These are phyloP conservation scores for Vararia minispora DNA, from an alignment of 768 basidiomycete genomes.

Conservation along the genomic window DNA sequence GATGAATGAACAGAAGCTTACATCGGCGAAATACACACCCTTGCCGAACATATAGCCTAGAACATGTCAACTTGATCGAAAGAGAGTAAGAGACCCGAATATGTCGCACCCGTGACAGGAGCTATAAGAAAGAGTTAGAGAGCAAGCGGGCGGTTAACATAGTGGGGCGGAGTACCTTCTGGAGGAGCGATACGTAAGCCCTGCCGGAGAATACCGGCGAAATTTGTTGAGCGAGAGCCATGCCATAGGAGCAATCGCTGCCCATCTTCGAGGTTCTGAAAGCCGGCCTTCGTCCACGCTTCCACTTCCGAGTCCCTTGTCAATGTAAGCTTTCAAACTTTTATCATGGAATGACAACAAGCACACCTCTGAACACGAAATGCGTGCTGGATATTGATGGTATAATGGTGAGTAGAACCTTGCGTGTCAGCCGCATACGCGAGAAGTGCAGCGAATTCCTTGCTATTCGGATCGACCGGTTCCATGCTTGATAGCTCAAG, in stretches of 20 bases:
- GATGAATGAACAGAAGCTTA: slow-evolving; percentile 17
- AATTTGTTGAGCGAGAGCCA: slow-evolving; percentile 52
- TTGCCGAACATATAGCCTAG: slow-evolving; percentile 54
- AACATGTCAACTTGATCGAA: background rate
- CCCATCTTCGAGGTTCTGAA: slow-evolving; percentile 30
- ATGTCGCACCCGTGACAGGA: slow-evolving; percentile 30
- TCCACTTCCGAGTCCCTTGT: slow-evolving; percentile 24
- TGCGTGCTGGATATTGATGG: slow-evolving; percentile 31
- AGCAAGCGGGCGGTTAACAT: background rate
- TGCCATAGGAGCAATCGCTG: slow-evolving; percentile 53
- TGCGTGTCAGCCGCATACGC: slow-evolving; percentile 44
- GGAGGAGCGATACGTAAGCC: slow-evolving; percentile 56
- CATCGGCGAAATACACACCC: slow-evolving; percentile 56
- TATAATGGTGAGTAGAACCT: slow-evolving; percentile 41
- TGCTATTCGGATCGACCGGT: slow-evolving; percentile 27
- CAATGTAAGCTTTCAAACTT: slow-evolving; percentile 15
- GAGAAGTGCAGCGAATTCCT: slow-evolving; percentile 38
- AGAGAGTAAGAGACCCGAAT: background rate
- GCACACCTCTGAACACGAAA: slow-evolving; percentile 44
- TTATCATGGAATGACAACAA: background rate
- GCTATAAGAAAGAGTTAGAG: slow-evolving; percentile 20
- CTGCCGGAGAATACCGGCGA: slow-evolving; percentile 52
- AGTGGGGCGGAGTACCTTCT: slow-evolving; percentile 30
- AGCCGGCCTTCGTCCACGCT: slow-evolving; percentile 36
- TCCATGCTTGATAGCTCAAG: slow-evolving; percentile 42